These are phyloP conservation scores for Fraxinus latifolia DNA, from an alignment of 305 asterid species.

Conservation along the genomic window DNA sequence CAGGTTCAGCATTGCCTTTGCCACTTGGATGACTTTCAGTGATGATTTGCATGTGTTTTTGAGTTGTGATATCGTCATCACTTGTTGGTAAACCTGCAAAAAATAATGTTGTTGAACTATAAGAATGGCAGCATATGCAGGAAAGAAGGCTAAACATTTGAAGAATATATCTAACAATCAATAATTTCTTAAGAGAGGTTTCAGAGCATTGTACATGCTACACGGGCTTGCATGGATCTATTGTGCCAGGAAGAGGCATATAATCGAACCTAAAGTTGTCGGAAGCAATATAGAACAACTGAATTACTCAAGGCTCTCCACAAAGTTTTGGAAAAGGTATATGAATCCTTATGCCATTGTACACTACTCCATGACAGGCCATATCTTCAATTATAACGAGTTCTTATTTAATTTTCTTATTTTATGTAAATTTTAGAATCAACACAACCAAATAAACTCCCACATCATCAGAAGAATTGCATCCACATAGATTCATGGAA, in stretches of 20 bases:
- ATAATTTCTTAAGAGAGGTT: neutral
- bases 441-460: neutral
- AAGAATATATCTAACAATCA: slow-evolving; percentile 2
- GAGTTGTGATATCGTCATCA: slow-evolving; percentile 58
- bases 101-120: slow-evolving; percentile 11
- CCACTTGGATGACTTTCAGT: slow-evolving; percentile 32
- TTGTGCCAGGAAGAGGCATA: neutral
- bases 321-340: neutral
- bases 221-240: neutral
- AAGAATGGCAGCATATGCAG: neutral
- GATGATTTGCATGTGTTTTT: slow-evolving; percentile 28
- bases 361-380: neutral
- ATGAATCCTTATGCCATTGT: neutral
- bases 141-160: slow-evolving; percentile 8
- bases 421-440: neutral
- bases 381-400: neutral
- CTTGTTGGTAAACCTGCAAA: slow-evolving; percentile 65
- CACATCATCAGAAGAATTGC: neutral
- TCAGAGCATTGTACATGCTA: neutral
- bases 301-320: neutral
- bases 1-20: slow-evolving; percentile 31
- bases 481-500: neutral
- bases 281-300: neutral
- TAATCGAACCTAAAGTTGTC: neutral
- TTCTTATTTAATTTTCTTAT: neutral